phyloP scores from a whole-genome alignment of 1,284 basidiomycete species.

The Naganishia sp. region DNA sequence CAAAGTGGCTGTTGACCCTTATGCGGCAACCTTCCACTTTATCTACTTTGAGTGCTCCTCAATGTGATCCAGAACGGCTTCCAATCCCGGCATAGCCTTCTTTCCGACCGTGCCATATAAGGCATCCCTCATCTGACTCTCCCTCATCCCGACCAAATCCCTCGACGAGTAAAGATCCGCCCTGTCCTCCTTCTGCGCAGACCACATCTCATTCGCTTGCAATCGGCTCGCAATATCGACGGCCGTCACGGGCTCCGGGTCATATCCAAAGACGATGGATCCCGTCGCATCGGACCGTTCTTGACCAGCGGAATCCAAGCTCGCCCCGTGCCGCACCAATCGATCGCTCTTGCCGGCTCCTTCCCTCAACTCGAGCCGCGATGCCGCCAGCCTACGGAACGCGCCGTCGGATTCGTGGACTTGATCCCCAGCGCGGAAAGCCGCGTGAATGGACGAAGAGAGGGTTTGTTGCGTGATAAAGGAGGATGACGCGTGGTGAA shows the following conservation, averaged over 20 bases:
- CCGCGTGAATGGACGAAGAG: conserved; percentile 21
- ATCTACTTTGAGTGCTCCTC: conserved; percentile 24
- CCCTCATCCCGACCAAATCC: conserved; percentile 30
- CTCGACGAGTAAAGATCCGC: conserved; percentile 12
- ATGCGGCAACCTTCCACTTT: not conserved
- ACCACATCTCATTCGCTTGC: conserved; percentile 23
- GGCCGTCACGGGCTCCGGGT: conserved; percentile 20
- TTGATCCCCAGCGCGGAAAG: conserved; percentile 22
- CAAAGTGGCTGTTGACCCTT: not conserved
- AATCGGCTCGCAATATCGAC: conserved; percentile 21
- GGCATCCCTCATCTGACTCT: conserved; percentile 25
- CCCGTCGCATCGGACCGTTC: conserved; percentile 17
- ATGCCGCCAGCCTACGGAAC: conserved; percentile 27
- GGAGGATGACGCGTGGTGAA: conserved; percentile 48
- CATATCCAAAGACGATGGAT: conserved; percentile 21
- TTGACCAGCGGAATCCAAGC: conserved; percentile 25
- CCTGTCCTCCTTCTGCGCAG: conserved; percentile 12
- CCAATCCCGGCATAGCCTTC: conserved; percentile 26
- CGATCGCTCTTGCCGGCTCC: conserved; percentile 16
- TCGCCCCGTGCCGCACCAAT: conserved; percentile 19
- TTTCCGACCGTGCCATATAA: conserved; percentile 28
- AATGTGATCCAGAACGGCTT: conserved; percentile 27
- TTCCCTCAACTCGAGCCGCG: conserved; percentile 14
- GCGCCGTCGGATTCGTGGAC: conserved; percentile 12
- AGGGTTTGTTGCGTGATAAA: conserved; percentile 41